These are phyloP conservation scores for Setaria viridis DNA, from an alignment of 202 grass and related monocot species.

Conservation along the genomic window DNA sequence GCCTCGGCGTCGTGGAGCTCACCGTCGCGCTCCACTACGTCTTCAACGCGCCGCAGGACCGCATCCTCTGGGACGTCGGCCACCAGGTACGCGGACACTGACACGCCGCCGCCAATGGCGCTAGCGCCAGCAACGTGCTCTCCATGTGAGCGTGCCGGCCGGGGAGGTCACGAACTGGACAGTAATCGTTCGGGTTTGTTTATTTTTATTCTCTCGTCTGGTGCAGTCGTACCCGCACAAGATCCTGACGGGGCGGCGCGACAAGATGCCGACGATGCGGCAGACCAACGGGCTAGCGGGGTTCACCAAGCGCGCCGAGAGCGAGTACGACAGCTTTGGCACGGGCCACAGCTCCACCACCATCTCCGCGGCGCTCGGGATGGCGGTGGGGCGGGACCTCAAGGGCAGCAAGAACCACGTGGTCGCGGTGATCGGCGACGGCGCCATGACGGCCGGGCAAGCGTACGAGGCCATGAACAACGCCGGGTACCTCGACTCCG, in stretches of 20 bases:
- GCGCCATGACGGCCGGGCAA: conserved; percentile 94
- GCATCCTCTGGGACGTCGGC: conserved; percentile 93
- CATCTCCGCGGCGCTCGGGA: conserved; percentile 94
- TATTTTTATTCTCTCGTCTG: neutral
- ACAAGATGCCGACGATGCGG: conserved; percentile 92
- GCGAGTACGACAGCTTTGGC: conserved; percentile 89
- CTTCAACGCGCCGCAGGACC: conserved; percentile 90
- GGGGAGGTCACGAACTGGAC: neutral
- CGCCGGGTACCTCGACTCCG: conserved; percentile 91
- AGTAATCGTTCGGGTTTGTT: too few relatives aligned
- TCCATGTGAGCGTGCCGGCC: conserved; percentile 34
- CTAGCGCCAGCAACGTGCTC: conserved; percentile 35
- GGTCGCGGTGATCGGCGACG: conserved; percentile 90
- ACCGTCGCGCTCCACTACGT: conserved; percentile 95
- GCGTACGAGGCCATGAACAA: conserved; percentile 99
- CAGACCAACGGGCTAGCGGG: conserved; percentile 86
- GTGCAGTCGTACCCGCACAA: conserved; percentile 94
- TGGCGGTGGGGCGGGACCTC: conserved; percentile 93
- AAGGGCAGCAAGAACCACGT: conserved; percentile 90
- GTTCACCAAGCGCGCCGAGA: conserved; percentile 85
- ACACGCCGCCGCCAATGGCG: too few relatives aligned
- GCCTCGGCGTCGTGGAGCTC: conserved; percentile 89
- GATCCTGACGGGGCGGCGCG: conserved; percentile 89
- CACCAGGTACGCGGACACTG: conserved; percentile 62
- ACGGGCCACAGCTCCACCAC: conserved; percentile 96